Conservation (phyloP, 2,329 filamentous ascomycete species). For the Ophiostoma ulmi region DNA sequence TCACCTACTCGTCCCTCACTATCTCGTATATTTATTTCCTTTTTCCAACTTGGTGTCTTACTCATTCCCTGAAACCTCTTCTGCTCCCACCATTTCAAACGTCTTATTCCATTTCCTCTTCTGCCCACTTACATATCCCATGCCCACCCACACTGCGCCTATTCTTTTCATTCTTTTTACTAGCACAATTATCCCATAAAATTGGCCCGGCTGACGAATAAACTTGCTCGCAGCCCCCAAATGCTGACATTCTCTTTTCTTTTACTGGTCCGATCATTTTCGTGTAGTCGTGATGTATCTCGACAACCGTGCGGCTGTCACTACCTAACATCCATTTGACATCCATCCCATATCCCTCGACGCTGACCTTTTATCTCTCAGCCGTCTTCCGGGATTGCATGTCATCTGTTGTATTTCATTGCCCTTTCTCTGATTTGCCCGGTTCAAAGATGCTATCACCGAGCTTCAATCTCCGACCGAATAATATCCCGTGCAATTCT, state of each 20-base stretch:
- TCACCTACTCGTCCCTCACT: not conserved
- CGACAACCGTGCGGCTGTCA: conserved; percentile 2
- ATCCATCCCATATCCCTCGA: not conserved
- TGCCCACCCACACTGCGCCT: conserved; percentile 8
- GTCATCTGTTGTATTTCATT: not conserved
- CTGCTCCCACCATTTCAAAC: not conserved
- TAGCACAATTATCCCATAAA: not conserved
- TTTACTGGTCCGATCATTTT: not conserved
- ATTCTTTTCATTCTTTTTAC: not conserved
- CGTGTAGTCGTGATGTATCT: not conserved
- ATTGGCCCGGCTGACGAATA: not conserved
- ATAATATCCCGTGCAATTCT: conserved; percentile 21
- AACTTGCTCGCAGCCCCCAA: not conserved
- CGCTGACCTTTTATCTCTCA: not conserved
- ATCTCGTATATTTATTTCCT: not conserved
- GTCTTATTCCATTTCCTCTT: not conserved
- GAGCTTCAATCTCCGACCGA: conserved; percentile 15
- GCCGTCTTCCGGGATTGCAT: not conserved
- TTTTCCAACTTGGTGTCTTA: conserved; percentile 3
- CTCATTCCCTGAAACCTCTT: not conserved
- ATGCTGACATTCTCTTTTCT: conserved; percentile 1
- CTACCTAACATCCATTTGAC: not conserved
- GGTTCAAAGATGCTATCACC: not conserved
- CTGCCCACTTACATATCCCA: not conserved
- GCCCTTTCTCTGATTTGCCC: conserved; percentile 16